Base-by-base conservation (phyloP, 2,329 filamentous ascomycete genomes). In the Aureobasidium zeae region DNA sequence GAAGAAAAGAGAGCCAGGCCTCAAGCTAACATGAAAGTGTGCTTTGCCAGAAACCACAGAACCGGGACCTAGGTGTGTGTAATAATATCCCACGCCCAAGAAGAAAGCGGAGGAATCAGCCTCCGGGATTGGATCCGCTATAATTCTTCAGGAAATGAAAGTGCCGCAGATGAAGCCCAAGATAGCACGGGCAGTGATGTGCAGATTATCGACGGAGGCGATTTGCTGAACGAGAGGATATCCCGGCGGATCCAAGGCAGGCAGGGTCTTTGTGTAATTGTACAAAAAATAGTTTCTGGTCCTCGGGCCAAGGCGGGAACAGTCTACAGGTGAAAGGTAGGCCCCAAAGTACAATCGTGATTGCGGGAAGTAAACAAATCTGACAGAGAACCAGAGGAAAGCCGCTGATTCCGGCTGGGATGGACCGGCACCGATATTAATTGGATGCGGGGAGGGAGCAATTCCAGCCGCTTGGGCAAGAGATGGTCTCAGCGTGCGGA, bases 401-500 rank as follows among this genome's bases (percentile, higher is more conserved):
- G 30, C 30, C 34, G 39, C 30, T 34, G 39, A 43, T 9, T 32
- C 12, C 39, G 39, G 39, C 25, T 33, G 30, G 32, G 35, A 24
- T 41, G 29, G 20, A 41, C 37, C 37, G 37, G 17, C 29, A 45
- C 43, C 17, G 25, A 45, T 45, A 45, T 45, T 45, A 38, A 45
- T 38, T 45, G 22, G 38, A 13, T 45, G 43, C 43, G 43, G 43
- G 43, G 43, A 43, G 19, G 30, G 21, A 30, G n/a, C n/a, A 34
- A 33, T 34, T 43, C 39, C 39, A 43, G 39, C 24, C 25, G 29
- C 38, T 19, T 43, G 39, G 39, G 29, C 39, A 43, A 34, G 39
- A 22, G 28, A 34, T 28, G 30, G 39, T 43, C 39, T 43, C 39
- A 43, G 39, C 39, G 39, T 24, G n/a, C 21, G 20, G 19, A 15